A percentile compares a stretch with the other conserved stretches of the same genome.
Conservation (phyloP, 2,329 filamentous ascomycete species). For the Sphaceloma murrayae region DNA sequence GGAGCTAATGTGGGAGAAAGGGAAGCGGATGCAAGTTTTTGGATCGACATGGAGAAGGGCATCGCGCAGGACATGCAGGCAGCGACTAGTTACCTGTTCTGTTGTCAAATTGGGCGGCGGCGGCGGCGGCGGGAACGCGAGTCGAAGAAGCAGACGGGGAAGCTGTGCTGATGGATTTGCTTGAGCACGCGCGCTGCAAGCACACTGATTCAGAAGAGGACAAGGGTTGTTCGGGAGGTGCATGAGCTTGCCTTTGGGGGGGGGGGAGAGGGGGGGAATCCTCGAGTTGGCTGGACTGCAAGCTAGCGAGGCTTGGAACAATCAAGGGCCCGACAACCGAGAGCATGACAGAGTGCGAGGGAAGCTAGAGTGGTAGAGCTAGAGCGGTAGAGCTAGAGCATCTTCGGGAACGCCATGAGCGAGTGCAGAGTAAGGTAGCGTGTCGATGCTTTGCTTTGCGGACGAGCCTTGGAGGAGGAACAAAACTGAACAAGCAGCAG, state of each 20-base stretch:
- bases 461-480: no score
- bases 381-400: no score
- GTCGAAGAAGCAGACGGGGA: background rate
- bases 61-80: background rate
- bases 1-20: conserved; percentile 16
- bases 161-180: background rate
- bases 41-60: conserved; percentile 2
- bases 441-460: no score
- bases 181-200: background rate
- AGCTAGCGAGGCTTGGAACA: conserved; percentile 12
- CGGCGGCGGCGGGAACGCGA: conserved; percentile 11
- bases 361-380: no score
- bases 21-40: conserved; percentile 5
- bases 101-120: conserved; percentile 6
- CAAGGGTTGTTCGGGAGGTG: background rate
- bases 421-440: no score
- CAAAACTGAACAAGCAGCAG: no score
- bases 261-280: no score
- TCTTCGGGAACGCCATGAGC: conserved; percentile 13
- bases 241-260: background rate
- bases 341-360: conserved; percentile 13
- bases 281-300: conserved; percentile 13
- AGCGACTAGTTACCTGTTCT: no score
- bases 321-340: conserved; percentile 11
- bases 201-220: conserved; percentile 12